Conservation (phyloP, 495 filamentous ascomycete genomes). For the Hyaloscypha hepaticicola region DNA sequence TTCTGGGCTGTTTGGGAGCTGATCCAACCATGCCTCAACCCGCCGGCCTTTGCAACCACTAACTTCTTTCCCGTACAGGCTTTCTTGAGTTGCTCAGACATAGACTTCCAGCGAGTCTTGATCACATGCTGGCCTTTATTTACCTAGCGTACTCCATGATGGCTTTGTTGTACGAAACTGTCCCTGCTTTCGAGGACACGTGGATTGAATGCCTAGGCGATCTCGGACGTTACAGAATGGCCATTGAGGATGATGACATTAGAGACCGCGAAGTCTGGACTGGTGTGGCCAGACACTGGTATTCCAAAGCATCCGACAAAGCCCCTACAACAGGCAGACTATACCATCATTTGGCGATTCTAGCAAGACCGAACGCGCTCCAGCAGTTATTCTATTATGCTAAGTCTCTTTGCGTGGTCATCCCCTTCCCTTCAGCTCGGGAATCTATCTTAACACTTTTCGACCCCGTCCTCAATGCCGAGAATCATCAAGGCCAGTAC, state of each 20-base stretch:
- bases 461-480: constrained; percentile 27
- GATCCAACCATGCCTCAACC: no score
- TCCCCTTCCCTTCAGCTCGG: constrained; percentile 28
- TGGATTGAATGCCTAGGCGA: constrained; percentile 93
- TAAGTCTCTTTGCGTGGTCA: constrained; percentile 38
- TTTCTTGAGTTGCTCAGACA: constrained; percentile 73
- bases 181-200: constrained; percentile 72
- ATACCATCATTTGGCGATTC: constrained; percentile 82
- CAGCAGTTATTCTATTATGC: constrained; percentile 76
- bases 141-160: constrained; percentile 82
- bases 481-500: constrained; percentile 14
- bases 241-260: constrained; percentile 70
- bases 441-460: constrained; percentile 33
- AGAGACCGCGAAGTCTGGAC: constrained; percentile 78
- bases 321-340: constrained; percentile 69
- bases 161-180: constrained; percentile 73
- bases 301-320: constrained; percentile 71
- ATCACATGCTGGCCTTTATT: constrained; percentile 81
- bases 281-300: constrained; percentile 75
- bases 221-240: constrained; percentile 65
- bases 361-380: constrained; percentile 70
- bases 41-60: neutral
- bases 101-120: constrained; percentile 65
- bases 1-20: no score
- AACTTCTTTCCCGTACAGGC: constrained; percentile 15